Base-by-base conservation (phyloP, 2,329 filamentous ascomycete species). In the Xylariaceae sp. region DNA sequence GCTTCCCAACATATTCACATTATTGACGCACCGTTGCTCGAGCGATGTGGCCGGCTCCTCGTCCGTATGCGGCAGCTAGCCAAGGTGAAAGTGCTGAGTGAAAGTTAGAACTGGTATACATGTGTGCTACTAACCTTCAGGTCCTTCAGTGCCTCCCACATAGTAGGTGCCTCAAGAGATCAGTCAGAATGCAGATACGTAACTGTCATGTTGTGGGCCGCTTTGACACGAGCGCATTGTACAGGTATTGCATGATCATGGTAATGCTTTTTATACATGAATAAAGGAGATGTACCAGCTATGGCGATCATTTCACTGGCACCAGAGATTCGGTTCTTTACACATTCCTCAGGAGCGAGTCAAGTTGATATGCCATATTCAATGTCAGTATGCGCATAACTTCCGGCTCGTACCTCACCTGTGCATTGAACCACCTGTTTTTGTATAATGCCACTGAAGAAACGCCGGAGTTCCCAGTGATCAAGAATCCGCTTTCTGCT, bases 301-400 rank as follows among this genome's bases (percentile, higher is more conserved):
- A 73, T 2, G 75, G 40, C 76, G 77, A 56, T 73, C 65, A 59
- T 79, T 76, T 55, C 72, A 70, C 49, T 74, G 73, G 69, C 82
- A 85, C 78, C 80, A 85, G 73, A 1, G 81, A 78, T 57, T 79
- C 74, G 37, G n/a, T n/a, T n/a, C n/a, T n/a, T n/a, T n/a, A n/a
- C 69, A 59, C 81, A 78, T 67, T 85, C 86, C 50, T 71, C 64
- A 1, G 72, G 71, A 2, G 81, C 85, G 66, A 77, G 85, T 56
- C 83, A 83, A 86, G 62, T 81, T 82, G 60, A 87, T 78, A 60
- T 86, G 79, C 84, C 82, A 82, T 85, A 59, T 35, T 26, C 30
- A 13, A n/a, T 29, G 36, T 60, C 21, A 57, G 56, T 20, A 16
- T 18, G 18, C 32, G 13, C n/a, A 36, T 27, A 23, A 41, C 29